A percentile compares a stretch with the other conserved stretches of the same genome.
Conservation (phyloP, 2,329 filamentous ascomycete genomes). For the Ambrosiella cleistominuta region DNA sequence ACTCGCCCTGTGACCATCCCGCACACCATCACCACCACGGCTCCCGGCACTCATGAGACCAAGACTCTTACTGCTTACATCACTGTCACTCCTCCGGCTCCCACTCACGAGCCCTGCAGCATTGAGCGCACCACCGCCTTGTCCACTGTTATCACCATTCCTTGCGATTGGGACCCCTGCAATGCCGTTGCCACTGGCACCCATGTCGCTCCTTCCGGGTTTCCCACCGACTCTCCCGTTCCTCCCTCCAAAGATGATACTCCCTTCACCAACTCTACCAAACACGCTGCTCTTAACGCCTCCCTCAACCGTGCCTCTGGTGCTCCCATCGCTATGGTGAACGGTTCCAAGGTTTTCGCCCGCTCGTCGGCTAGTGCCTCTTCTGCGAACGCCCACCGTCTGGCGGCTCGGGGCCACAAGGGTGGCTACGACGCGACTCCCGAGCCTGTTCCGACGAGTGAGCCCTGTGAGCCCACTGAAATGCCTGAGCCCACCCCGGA, state of each 20-base stretch:
- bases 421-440: slow-evolving; percentile 13
- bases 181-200: not conserved
- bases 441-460: slow-evolving; percentile 13
- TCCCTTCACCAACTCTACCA: slow-evolving; percentile 9
- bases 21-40: slow-evolving; percentile 10
- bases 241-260: not conserved
- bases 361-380: slow-evolving; percentile 11
- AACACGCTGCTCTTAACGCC: slow-evolving; percentile 10
- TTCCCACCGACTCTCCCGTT: not conserved
- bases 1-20: slow-evolving; percentile 9
- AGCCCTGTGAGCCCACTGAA: slow-evolving; percentile 10
- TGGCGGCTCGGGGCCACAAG: slow-evolving; percentile 13
- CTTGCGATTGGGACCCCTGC: slow-evolving; percentile 4
- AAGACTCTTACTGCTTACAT: slow-evolving; percentile 10
- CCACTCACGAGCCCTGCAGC: slow-evolving; percentile 1
- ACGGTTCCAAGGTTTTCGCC: slow-evolving; percentile 4
- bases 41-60: slow-evolving; percentile 6
- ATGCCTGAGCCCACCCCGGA: slow-evolving; percentile 7
- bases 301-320: slow-evolving; percentile 12
- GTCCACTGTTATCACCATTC: slow-evolving; percentile 10
- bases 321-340: slow-evolving; percentile 8
- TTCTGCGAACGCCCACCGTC: slow-evolving; percentile 13
- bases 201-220: not conserved
- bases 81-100: slow-evolving; percentile 8
- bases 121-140: slow-evolving; percentile 10